Evolutionary conservation across 1,284 basidiomycete genomes (phyloP).

Genomic region (Ustilago bromivora): DNA sequence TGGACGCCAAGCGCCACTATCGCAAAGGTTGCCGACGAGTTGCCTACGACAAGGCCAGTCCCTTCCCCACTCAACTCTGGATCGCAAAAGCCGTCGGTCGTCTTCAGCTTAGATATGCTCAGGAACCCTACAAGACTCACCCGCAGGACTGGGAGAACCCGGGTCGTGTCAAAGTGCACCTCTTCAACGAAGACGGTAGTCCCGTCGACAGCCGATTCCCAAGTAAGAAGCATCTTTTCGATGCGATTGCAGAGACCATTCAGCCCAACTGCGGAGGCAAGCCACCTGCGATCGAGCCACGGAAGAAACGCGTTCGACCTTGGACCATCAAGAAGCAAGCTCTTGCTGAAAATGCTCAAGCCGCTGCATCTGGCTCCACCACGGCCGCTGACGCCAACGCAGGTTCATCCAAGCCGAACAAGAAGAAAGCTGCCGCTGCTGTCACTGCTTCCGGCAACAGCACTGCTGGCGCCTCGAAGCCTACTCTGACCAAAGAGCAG

Average conservation of each 20-base stretch:
- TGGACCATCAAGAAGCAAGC: slow-evolving; percentile 45
- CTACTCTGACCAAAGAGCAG: slow-evolving; percentile 36
- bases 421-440: slow-evolving; percentile 29
- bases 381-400: slow-evolving; percentile 19
- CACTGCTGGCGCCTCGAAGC: slow-evolving; percentile 28
- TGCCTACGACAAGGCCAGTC: slow-evolving; percentile 81
- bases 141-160: slow-evolving; percentile 94
- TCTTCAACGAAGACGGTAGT: slow-evolving; percentile 84
- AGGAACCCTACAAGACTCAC: slow-evolving; percentile 86
- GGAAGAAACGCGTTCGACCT: slow-evolving; percentile 44
- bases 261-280: slow-evolving; percentile 60
- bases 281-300: slow-evolving; percentile 54
- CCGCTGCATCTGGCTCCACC: slow-evolving; percentile 22
- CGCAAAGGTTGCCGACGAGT: slow-evolving; percentile 85
- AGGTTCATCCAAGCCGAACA: slow-evolving; percentile 29
- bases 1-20: slow-evolving; percentile 92
- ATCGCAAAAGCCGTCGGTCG: slow-evolving; percentile 85
- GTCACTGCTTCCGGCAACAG: slow-evolving; percentile 2
- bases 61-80: slow-evolving; percentile 93
- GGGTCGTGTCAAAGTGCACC: slow-evolving; percentile 81
- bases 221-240: slow-evolving; percentile 78
- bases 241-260: slow-evolving; percentile 53
- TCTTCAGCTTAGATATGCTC: slow-evolving; percentile 82
- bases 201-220: slow-evolving; percentile 80
- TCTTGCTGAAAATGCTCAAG: slow-evolving; percentile 48